Evolutionary conservation across 2,329 filamentous ascomycete genomes (phyloP).

Genomic region (Neonectria punicea): DNA sequence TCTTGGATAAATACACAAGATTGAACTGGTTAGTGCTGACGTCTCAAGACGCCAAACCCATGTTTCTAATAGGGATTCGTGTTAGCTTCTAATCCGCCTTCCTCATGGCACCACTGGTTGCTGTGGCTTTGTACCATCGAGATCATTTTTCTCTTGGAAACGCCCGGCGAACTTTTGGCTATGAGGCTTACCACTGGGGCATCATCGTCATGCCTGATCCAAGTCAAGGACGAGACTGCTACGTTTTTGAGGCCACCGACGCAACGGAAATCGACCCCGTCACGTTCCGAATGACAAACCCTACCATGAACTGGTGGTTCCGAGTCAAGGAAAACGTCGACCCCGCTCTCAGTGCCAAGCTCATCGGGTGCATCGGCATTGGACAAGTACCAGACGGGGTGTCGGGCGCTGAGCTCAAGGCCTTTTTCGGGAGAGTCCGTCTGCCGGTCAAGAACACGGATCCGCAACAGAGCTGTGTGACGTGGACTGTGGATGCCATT

Average conservation of each 20-base stretch:
- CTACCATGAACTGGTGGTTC: conserved; percentile 48
- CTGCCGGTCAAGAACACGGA: conserved; percentile 46
- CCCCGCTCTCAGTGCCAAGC: conserved; percentile 34
- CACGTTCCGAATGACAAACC: conserved; percentile 47
- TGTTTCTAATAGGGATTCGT: not conserved
- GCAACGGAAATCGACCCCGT: conserved; percentile 42
- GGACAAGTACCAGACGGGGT: conserved; percentile 36
- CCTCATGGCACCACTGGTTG: conserved; percentile 30
- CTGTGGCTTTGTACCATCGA: conserved; percentile 44
- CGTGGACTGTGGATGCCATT: conserved; percentile 45
- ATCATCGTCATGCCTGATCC: conserved; percentile 41
- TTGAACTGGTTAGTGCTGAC: not conserved
- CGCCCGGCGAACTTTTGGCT: conserved; percentile 36
- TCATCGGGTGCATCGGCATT: conserved; percentile 44
- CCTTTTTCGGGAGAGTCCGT: conserved; percentile 38
- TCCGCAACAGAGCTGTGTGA: conserved; percentile 50
- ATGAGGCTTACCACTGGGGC: conserved; percentile 48
- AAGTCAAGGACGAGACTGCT: conserved; percentile 27
- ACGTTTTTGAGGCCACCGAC: conserved; percentile 46
- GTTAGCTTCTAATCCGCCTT: not conserved
- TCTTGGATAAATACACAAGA: not conserved
- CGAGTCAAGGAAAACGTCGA: conserved; percentile 31
- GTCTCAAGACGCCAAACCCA: conserved; percentile 1
- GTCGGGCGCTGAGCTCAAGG: conserved; percentile 32
- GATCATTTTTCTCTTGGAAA: conserved; percentile 42